Conservation (phyloP, 2,329 filamentous ascomycete genomes). For the Raffaelea albimanens region DNA sequence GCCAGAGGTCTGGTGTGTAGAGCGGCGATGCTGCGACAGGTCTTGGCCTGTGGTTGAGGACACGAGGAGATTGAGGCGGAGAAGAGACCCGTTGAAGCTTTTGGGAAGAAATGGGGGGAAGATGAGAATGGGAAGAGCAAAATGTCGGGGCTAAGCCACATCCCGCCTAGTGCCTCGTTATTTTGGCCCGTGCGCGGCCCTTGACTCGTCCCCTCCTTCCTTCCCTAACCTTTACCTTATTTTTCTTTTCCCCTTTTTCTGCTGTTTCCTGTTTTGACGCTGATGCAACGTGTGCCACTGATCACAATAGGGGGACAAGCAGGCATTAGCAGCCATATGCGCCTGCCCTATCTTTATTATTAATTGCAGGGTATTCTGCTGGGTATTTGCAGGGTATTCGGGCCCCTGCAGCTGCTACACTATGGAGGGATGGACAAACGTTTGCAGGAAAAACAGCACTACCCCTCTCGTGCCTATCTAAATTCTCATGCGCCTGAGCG, state of each 20-base stretch:
- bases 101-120: slow-evolving; percentile 10
- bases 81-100: slow-evolving; percentile 1
- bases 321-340: no score
- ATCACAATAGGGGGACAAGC: no score
- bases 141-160: slow-evolving; percentile 8
- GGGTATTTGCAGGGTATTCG: neutral
- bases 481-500: neutral
- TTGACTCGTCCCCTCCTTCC: slow-evolving; percentile 9
- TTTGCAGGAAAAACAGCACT: neutral
- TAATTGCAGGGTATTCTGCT: neutral
- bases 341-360: neutral
- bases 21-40: neutral
- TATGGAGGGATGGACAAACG: slow-evolving; percentile 1
- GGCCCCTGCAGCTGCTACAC: neutral
- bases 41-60: neutral
- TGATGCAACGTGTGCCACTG: no score
- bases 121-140: slow-evolving; percentile 8
- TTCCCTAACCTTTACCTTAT: neutral
- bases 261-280: neutral
- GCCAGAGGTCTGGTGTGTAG: neutral
- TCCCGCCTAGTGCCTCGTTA: slow-evolving; percentile 9
- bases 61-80: slow-evolving; percentile 5
- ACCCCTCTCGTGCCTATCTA: slow-evolving; percentile 1
- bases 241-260: slow-evolving; percentile 1
- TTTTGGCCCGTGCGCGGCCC: slow-evolving; percentile 10